Conservation (phyloP, 2,329 filamentous ascomycete genomes). For the Paraconiothyrium sp. region DNA sequence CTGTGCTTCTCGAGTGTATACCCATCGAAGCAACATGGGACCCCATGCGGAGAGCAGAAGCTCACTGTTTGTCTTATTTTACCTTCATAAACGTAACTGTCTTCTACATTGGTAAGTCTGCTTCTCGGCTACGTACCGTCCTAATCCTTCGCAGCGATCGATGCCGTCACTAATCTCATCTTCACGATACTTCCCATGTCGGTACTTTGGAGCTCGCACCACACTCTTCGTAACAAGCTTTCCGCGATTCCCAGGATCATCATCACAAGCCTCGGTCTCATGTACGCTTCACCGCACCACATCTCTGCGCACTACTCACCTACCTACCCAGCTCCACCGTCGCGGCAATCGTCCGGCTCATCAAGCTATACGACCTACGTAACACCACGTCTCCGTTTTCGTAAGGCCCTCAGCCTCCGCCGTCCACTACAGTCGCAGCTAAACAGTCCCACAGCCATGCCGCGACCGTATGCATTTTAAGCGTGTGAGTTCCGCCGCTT, state of each 20-base stretch:
- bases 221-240: slow-evolving; percentile 48
- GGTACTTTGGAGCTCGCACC: slow-evolving; percentile 48
- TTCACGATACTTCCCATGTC: slow-evolving; percentile 51
- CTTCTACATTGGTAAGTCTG: slow-evolving; percentile 52
- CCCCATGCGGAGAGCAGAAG: slow-evolving; percentile 5
- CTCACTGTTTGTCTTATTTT: slow-evolving; percentile 41
- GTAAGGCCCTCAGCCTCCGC: slow-evolving; percentile 15
- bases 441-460: slow-evolving; percentile 12
- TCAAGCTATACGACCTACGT: slow-evolving; percentile 23
- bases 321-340: slow-evolving; percentile 47
- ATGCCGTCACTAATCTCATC: slow-evolving; percentile 43
- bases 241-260: slow-evolving; percentile 25
- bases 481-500: slow-evolving; percentile 23
- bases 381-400: slow-evolving; percentile 11
- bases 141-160: slow-evolving; percentile 33
- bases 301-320: slow-evolving; percentile 8
- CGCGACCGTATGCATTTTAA: slow-evolving; percentile 19
- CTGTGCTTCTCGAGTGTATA: slow-evolving; percentile 57
- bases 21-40: slow-evolving; percentile 59
- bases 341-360: slow-evolving; percentile 50
- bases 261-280: slow-evolving; percentile 44
- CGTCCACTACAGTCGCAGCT: slow-evolving; percentile 1
- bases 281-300: slow-evolving; percentile 22
- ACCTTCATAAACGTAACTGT: slow-evolving; percentile 57
- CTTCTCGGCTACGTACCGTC: not conserved